Base-by-base conservation (phyloP, 1,284 basidiomycete species). In the Ustilago vetiveriae region DNA sequence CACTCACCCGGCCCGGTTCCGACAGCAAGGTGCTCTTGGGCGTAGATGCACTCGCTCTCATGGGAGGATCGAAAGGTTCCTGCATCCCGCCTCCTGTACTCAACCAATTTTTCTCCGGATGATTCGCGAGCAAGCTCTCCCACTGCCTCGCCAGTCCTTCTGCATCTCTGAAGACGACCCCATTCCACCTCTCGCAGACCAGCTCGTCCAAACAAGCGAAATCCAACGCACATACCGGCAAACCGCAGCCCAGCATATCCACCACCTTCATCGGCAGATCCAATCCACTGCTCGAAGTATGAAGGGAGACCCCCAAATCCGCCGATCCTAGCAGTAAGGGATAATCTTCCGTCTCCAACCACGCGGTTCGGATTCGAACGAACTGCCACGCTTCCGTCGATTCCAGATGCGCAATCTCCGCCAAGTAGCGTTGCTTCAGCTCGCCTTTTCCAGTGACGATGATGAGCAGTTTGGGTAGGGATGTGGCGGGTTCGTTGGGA, bases 191-290 rank as follows among this genome's bases (percentile, higher is more conserved):
- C 49, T 93, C 86, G 72, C 88, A 88, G 13, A 98, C 91, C 17
- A 98, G 87, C 83, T 98, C 95, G 53, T 87, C 82, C 26, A 99
- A 85, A 81, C 94, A 96, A 33, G 86, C 84, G 80, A 97, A 99
- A 38, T 89, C 86, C 8, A 94, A 85, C 0, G 96, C 94, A 66
- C 94, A 91, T 4, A 98, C 96, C 0, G 94, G 94, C 47, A 97
- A 84, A 2, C 89, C 90, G 72, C 94, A 98, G 0, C 96, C 96
- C 83, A 98, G 96, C 96, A 98, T 98, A 82, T 99, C 96, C 3
- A 99, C 94, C 9, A 99, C 90, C 83, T 99, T 99, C 96, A 99
- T 99, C 2, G 96, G 96, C 48, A 99, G 85, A 82, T 99, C 96
- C 40, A 95, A 84, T 0, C 88, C 91, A 0, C 92, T 95, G 1